These are phyloP conservation scores for Hippophae rhamnoides DNA, from an alignment of 306 rosid genomes.

Conservation along the genomic window DNA sequence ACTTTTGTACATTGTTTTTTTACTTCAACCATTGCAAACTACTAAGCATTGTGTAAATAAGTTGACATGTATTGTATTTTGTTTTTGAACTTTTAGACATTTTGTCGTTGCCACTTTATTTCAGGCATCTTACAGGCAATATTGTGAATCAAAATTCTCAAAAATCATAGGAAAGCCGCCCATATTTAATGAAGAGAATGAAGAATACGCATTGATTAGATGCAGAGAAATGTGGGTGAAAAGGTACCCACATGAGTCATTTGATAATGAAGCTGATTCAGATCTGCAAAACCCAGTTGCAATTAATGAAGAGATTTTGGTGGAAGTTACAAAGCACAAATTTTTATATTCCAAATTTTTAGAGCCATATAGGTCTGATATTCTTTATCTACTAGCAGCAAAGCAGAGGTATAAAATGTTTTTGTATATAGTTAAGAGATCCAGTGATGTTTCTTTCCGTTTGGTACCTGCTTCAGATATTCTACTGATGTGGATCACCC, in stretches of 20 bases:
- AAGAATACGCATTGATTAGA: constrained; percentile 67
- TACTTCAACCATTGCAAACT: neutral
- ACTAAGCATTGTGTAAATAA: neutral
- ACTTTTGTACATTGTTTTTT: neutral
- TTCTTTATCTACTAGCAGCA: constrained; percentile 60
- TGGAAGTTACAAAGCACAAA: constrained; percentile 39
- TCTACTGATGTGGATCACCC: constrained; percentile 71
- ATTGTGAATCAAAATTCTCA: constrained; percentile 58
- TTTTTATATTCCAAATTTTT: constrained; percentile 35
- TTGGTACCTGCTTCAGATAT: constrained; percentile 78
- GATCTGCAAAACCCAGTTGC: constrained; percentile 14
- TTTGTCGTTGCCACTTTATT: neutral
- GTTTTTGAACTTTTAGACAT: neutral
- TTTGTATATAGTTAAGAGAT: constrained; percentile 43
- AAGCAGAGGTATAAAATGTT: constrained; percentile 74
- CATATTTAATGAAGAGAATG: constrained; percentile 71
- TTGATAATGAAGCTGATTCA: constrained; percentile 54
- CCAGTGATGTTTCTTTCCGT: constrained; percentile 31
- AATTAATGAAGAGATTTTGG: constrained; percentile 26
- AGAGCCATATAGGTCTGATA: constrained; percentile 63
- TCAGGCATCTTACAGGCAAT: constrained; percentile 53
- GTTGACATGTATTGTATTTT: neutral
- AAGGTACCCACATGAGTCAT: constrained; percentile 58
- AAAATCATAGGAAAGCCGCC: constrained; percentile 56
- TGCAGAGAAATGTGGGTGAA: constrained; percentile 57